These are phyloP conservation scores for Coemansia sp. DNA, from an alignment of 192 early-diverging fungal genomes.

Conservation along the genomic window DNA sequence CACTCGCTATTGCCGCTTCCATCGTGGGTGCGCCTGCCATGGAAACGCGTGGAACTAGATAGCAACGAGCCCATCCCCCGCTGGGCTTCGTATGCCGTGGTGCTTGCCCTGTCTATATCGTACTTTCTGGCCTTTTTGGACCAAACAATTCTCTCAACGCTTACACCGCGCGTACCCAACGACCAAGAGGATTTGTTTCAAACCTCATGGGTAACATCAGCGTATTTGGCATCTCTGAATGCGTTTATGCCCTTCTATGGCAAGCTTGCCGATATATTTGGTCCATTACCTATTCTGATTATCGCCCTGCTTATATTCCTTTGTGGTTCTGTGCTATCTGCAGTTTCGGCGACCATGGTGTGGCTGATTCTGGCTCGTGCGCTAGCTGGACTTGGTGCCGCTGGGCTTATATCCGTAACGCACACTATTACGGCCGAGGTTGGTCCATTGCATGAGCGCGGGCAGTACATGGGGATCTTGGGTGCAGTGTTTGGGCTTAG, in stretches of 20 bases:
- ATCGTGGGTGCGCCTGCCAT: conserved; percentile 40
- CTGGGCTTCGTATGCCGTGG: conserved; percentile 40
- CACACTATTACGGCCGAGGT: conserved; percentile 70
- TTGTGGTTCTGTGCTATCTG: conserved; percentile 62
- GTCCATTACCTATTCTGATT: conserved; percentile 51
- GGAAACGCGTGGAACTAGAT: conserved; percentile 45
- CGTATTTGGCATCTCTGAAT: conserved; percentile 59
- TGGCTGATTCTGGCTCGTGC: conserved; percentile 58
- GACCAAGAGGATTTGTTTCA: conserved; percentile 62
- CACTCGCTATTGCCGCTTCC: conserved; percentile 12
- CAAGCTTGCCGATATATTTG: conserved; percentile 75
- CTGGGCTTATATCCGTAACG: conserved; percentile 60
- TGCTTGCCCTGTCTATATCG: conserved; percentile 43
- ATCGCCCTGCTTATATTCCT: conserved; percentile 56
- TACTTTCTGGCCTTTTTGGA: conserved; percentile 70
- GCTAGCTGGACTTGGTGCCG: conserved; percentile 60
- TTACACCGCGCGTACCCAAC: conserved; percentile 61
- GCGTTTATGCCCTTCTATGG: conserved; percentile 71
- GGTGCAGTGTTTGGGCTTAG: conserved; percentile 73
- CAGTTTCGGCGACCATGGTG: conserved; percentile 50
- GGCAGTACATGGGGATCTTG: conserved; percentile 77
- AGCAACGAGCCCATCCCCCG: conserved; percentile 36
- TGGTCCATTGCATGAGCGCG: conserved; percentile 60
- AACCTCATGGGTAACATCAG: conserved; percentile 69
- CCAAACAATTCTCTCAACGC: conserved; percentile 70